Evolutionary conservation across 2,329 filamentous ascomycete species (phyloP), one percentile per base, ranked within the genome.

Genomic region (Fusarium lyarnte): DNA sequence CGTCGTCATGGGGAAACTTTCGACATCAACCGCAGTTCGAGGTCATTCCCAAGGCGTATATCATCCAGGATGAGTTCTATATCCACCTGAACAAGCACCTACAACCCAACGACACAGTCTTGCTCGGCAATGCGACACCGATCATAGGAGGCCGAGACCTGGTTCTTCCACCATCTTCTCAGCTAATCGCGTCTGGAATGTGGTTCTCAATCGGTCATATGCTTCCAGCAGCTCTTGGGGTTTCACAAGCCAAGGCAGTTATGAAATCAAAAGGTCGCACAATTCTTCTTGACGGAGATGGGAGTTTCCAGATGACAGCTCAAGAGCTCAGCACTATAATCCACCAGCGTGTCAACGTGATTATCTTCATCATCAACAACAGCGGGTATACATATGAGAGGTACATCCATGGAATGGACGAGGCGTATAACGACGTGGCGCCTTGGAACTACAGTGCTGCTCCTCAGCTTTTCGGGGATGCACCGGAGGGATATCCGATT

Each of bases 141-240:
- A 68, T 69, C 14, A 68, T 69, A 8, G 66, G 66, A 13, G 66
- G 66, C 1, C 66, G 66, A 1, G 66, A 69, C 9, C 13, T 69
- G 2, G 21, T 55, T 1, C 23, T 69, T 1, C 63, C 63, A 1
- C 4, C 17, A 9, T 45, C 29, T 1, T 38, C 63, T 19, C 66
- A 68, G 3, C 45, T 69, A 0, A 63, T 69, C 23, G 64, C 64
- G 8, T 69, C 66, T 4, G 63, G 63, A 31, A 63, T 69, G 53
- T 69, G 66, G 66, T 62, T 69, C 8, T 69, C 66, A 1, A 69
- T 69, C 2, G 66, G 66, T 0, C 58, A 69, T 3, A 69, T 59
- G 58, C 58, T 69, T 1, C 64, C 66, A 2, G 66, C 64, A 2
- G 41, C 66, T 9, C 17, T 64, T 5, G 66, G 66, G 1, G 58